These are phyloP conservation scores for Phallus indusiatus DNA, from an alignment of 768 basidiomycete species.

Conservation along the genomic window DNA sequence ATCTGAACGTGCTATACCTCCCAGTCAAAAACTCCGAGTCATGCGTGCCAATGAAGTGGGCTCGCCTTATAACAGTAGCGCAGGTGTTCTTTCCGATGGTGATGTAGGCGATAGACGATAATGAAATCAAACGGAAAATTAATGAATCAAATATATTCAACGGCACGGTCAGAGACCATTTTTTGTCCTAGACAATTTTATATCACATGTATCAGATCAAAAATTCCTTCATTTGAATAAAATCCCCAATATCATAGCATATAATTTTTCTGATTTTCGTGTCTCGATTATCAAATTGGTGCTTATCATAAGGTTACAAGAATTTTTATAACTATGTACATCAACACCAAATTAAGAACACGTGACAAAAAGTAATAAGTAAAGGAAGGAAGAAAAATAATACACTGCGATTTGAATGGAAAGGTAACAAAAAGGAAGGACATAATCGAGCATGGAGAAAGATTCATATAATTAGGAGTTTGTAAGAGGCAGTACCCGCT, in stretches of 20 bases:
- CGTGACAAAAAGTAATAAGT: not conserved
- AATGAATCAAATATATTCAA: not conserved
- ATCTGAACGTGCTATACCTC: constrained; percentile 47
- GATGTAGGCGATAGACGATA: not conserved
- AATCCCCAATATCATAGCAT: too few relatives aligned
- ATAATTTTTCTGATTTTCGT: too few relatives aligned
- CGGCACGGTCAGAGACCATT: too few relatives aligned
- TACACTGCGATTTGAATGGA: not conserved
- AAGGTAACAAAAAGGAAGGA: not conserved
- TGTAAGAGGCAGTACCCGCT: not conserved
- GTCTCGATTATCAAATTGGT: too few relatives aligned
- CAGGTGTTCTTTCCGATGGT: not conserved
- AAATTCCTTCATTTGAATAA: too few relatives aligned
- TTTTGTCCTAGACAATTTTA: too few relatives aligned
- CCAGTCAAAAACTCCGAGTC: constrained; percentile 63
- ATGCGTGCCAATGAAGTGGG: constrained; percentile 50
- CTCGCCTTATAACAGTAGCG: constrained; percentile 4
- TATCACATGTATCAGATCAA: too few relatives aligned
- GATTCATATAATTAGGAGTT: not conserved
- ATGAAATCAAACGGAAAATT: too few relatives aligned
- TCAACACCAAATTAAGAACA: not conserved
- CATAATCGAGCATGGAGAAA: not conserved
- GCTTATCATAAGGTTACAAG: too few relatives aligned
- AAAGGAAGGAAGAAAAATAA: not conserved
- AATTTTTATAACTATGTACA: not conserved